Evolutionary conservation across 495 filamentous ascomycete species (phyloP).

Genomic region (Beverwykella pulmonaria): DNA sequence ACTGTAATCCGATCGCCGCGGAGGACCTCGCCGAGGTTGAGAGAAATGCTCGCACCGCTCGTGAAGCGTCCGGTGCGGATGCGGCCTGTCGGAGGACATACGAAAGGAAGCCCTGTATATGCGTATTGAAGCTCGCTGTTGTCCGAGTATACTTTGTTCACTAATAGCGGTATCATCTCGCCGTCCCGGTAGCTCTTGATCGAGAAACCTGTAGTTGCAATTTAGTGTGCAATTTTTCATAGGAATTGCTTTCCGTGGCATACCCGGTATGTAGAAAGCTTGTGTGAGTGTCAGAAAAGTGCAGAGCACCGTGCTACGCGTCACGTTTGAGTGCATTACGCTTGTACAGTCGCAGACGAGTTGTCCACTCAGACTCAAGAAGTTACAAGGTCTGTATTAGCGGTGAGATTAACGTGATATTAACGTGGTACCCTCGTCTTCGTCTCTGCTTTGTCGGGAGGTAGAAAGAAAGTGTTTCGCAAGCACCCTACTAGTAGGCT

Average conservation of each 20-base stretch:
- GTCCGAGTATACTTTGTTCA: slow-evolving; percentile 95
- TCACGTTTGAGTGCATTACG: slow-evolving; percentile 35
- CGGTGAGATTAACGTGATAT: neutral
- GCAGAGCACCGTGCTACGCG: slow-evolving; percentile 23
- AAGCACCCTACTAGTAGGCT: neutral
- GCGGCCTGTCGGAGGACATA: slow-evolving; percentile 77
- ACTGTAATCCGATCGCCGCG: slow-evolving; percentile 88
- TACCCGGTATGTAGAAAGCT: slow-evolving; percentile 39
- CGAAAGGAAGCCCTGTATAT: slow-evolving; percentile 90
- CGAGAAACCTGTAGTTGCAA: slow-evolving; percentile 50
- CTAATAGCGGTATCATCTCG: slow-evolving; percentile 82
- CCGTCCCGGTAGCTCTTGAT: slow-evolving; percentile 79
- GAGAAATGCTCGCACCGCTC: slow-evolving; percentile 77
- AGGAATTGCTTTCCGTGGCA: neutral
- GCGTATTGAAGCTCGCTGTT: slow-evolving; percentile 91
- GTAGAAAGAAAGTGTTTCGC: neutral
- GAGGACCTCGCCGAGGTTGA: slow-evolving; percentile 92
- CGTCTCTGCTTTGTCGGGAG: no score
- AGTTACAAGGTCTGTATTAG: neutral
- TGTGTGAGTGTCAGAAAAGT: slow-evolving; percentile 20
- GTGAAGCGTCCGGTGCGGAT: slow-evolving; percentile 70
- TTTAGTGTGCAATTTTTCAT: neutral
- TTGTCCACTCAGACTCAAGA: no score
- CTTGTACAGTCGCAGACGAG: neutral
- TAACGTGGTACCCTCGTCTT: no score